Conservation (phyloP, 2,329 filamentous ascomycete species). For the Aspergillus aculeatus region DNA sequence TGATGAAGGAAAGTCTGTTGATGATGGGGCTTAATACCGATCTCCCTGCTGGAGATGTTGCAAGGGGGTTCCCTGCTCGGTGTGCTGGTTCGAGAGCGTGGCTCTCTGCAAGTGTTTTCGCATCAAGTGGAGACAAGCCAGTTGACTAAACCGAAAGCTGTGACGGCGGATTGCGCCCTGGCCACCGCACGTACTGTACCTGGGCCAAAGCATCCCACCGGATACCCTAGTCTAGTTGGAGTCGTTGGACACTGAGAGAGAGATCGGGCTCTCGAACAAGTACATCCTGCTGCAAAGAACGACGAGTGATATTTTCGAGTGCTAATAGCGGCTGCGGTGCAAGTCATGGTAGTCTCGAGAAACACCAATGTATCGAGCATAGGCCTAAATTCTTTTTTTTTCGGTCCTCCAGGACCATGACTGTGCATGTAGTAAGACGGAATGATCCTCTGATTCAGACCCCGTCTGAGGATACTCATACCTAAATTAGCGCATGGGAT, state of each 20-base stretch:
- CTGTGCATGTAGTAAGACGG: neutral
- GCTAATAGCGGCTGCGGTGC: slow-evolving; percentile 19
- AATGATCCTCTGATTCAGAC: neutral
- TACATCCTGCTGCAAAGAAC: neutral
- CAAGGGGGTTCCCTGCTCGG: slow-evolving; percentile 17
- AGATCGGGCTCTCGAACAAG: slow-evolving; percentile 2
- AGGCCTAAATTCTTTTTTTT: neutral
- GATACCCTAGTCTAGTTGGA: neutral
- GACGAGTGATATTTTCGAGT: slow-evolving; percentile 15
- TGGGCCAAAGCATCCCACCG: slow-evolving; percentile 16
- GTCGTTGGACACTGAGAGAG: neutral
- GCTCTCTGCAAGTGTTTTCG: slow-evolving; percentile 33
- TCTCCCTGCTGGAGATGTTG: slow-evolving; percentile 8
- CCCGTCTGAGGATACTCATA: neutral
- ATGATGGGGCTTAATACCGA: neutral
- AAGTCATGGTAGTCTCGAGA: slow-evolving; percentile 8
- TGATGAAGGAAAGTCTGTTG: neutral
- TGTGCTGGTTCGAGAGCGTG: slow-evolving; percentile 35
- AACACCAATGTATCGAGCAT: neutral
- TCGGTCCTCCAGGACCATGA: neutral
- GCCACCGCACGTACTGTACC: slow-evolving; percentile 31
- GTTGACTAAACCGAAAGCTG: slow-evolving; percentile 29
- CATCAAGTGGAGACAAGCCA: slow-evolving; percentile 29
- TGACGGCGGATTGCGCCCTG: slow-evolving; percentile 35
- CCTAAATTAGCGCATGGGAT: neutral